Evolutionary conservation across 2,329 filamentous ascomycete genomes (phyloP).

Genomic region (Botrytis sinoallii): DNA sequence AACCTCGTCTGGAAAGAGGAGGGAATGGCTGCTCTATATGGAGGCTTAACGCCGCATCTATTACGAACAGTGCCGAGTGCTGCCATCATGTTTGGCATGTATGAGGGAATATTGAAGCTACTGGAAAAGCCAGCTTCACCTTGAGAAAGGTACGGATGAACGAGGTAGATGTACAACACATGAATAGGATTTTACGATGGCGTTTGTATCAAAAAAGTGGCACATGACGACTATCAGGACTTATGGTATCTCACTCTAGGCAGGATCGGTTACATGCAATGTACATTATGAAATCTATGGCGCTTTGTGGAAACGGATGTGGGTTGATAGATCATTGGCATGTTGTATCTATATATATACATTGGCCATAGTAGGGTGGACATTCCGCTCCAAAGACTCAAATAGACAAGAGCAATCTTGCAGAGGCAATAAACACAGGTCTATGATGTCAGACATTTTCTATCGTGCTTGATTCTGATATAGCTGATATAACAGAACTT

Average conservation of each 20-base stretch:
- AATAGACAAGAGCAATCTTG: not conserved
- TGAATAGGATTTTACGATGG: slow-evolving; percentile 22
- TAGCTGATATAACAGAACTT: not conserved
- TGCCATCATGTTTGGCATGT: slow-evolving; percentile 96
- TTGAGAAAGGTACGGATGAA: slow-evolving; percentile 15
- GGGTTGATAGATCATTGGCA: slow-evolving; percentile 5
- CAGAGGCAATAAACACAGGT: not conserved
- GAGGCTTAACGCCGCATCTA: slow-evolving; percentile 86
- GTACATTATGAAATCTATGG: slow-evolving; percentile 17
- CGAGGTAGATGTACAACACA: slow-evolving; percentile 10
- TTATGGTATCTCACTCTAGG: slow-evolving; percentile 9
- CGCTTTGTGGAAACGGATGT: slow-evolving; percentile 9
- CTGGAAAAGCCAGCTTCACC: slow-evolving; percentile 32
- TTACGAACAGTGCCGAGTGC: slow-evolving; percentile 88
- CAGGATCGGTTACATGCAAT: not conserved
- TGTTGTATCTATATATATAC: not conserved
- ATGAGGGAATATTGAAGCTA: slow-evolving; percentile 40
- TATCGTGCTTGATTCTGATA: not conserved
- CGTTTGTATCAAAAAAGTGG: slow-evolving; percentile 25
- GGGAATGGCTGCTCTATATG: slow-evolving; percentile 80
- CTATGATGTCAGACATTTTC: not conserved
- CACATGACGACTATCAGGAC: slow-evolving; percentile 10
- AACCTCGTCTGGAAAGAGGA: slow-evolving; percentile 84
- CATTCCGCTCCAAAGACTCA: slow-evolving; percentile 16
- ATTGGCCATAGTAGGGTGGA: not conserved